Conservation (phyloP, 495 filamentous ascomycete genomes). For the Darksidea phi region DNA sequence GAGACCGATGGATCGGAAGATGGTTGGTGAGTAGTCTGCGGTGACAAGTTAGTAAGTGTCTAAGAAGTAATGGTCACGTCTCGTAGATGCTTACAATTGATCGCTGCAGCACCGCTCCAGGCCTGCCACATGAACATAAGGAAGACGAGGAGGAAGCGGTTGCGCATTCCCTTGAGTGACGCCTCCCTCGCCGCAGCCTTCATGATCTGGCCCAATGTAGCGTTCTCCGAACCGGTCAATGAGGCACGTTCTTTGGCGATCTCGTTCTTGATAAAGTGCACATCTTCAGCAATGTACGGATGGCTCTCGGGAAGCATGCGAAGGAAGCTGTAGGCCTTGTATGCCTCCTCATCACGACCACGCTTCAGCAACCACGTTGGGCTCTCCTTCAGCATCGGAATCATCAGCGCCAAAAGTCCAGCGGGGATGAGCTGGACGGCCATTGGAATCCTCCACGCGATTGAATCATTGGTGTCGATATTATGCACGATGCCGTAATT, state of each 20-base stretch:
- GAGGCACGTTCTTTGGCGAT: slow-evolving; percentile 38
- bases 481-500: slow-evolving; percentile 38
- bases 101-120: slow-evolving; percentile 39
- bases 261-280: slow-evolving; percentile 37
- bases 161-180: slow-evolving; percentile 42
- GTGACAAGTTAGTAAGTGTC: too few relatives aligned
- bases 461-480: slow-evolving; percentile 20
- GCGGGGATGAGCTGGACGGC: slow-evolving; percentile 38
- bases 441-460: slow-evolving; percentile 37
- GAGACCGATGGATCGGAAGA: slow-evolving; percentile 41
- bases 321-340: slow-evolving; percentile 27
- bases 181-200: slow-evolving; percentile 37
- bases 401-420: slow-evolving; percentile 31
- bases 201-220: slow-evolving; percentile 34
- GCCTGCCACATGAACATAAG: slow-evolving; percentile 44
- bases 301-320: slow-evolving; percentile 38
- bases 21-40: slow-evolving; percentile 40
- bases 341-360: slow-evolving; percentile 34
- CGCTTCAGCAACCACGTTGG: slow-evolving; percentile 32
- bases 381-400: slow-evolving; percentile 30
- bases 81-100: slow-evolving; percentile 31
- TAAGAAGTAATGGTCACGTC: too few relatives aligned
- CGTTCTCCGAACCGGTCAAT: slow-evolving; percentile 20
- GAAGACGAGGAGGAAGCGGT: slow-evolving; percentile 44
- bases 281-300: slow-evolving; percentile 34